Evolutionary conservation across 1,139 yeast genomes (phyloP).

Genomic region (Blastobotrys apis): DNA sequence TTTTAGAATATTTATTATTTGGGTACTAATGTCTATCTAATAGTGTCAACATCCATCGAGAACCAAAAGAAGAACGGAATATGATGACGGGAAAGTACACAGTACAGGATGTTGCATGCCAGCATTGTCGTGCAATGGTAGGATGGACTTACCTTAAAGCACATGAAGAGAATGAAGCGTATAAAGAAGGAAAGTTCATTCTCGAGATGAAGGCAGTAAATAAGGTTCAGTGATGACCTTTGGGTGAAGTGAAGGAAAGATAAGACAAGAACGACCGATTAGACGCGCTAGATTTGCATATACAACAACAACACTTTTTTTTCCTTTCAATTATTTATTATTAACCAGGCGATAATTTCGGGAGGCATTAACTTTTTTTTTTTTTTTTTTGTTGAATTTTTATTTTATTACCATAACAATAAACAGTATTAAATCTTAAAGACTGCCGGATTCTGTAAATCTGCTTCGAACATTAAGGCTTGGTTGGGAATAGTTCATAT

Average conservation of each 20-base stretch:
- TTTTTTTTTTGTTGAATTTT: neutral
- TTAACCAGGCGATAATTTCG: no score
- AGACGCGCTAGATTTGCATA: no score
- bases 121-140: constrained; percentile 54
- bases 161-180: constrained; percentile 50
- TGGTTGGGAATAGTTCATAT: constrained; percentile 12
- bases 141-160: constrained; percentile 81
- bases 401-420: neutral
- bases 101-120: constrained; percentile 61
- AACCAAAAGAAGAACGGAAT: constrained; percentile 35
- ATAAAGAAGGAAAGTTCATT: constrained; percentile 76
- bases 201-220: constrained; percentile 46
- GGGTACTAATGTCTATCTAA: neutral
- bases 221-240: constrained; percentile 4
- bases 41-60: constrained; percentile 35
- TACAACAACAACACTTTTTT: no score
- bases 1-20: neutral
- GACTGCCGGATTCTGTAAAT: constrained; percentile 26
- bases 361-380: no score
- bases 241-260: no score
- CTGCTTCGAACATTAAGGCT: constrained; percentile 13
- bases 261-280: no score
- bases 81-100: constrained; percentile 73
- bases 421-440: constrained; percentile 11
- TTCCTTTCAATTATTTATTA: no score